Evolutionary conservation across 2,329 filamentous ascomycete genomes (phyloP).

Genomic region (Ceratocystis cacaofunesta): DNA sequence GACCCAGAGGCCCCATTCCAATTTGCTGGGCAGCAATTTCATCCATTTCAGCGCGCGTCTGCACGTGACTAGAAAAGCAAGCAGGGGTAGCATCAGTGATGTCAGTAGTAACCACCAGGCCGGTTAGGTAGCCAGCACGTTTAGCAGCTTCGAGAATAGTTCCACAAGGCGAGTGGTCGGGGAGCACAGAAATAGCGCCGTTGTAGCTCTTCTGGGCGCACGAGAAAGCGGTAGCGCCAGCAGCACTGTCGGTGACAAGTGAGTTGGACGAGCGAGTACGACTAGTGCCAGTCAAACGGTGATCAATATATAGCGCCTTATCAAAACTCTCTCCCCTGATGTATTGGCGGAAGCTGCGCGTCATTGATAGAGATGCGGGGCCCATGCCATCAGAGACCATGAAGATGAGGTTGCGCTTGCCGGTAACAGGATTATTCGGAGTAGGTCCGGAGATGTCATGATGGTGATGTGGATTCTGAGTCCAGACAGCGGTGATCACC

Average conservation of each 20-base stretch:
- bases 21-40: slow-evolving; percentile 85
- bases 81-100: slow-evolving; percentile 94
- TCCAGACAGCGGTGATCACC: slow-evolving; percentile 62
- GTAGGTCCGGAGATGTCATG: slow-evolving; percentile 24
- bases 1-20: slow-evolving; percentile 71
- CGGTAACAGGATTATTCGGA: slow-evolving; percentile 22
- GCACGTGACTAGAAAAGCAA: slow-evolving; percentile 82
- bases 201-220: slow-evolving; percentile 94
- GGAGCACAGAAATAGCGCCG: slow-evolving; percentile 79
- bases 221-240: slow-evolving; percentile 92
- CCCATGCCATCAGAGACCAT: slow-evolving; percentile 99
- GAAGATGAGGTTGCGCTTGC: slow-evolving; percentile 89
- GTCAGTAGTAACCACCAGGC: slow-evolving; percentile 85
- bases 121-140: slow-evolving; percentile 78
- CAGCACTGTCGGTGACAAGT: slow-evolving; percentile 85
- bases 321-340: slow-evolving; percentile 56
- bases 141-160: slow-evolving; percentile 90
- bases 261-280: slow-evolving; percentile 72
- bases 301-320: slow-evolving; percentile 66
- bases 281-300: slow-evolving; percentile 79
- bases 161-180: slow-evolving; percentile 73
- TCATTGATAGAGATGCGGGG: slow-evolving; percentile 75
- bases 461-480: slow-evolving; percentile 60
- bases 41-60: slow-evolving; percentile 67
- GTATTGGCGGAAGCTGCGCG: slow-evolving; percentile 72